Percentiles rank a stretch among this genome's conserved stretches.
phyloP scores from a whole-genome alignment of 2,329 filamentous ascomycete species.

The Colletotrichum truncatum region DNA sequence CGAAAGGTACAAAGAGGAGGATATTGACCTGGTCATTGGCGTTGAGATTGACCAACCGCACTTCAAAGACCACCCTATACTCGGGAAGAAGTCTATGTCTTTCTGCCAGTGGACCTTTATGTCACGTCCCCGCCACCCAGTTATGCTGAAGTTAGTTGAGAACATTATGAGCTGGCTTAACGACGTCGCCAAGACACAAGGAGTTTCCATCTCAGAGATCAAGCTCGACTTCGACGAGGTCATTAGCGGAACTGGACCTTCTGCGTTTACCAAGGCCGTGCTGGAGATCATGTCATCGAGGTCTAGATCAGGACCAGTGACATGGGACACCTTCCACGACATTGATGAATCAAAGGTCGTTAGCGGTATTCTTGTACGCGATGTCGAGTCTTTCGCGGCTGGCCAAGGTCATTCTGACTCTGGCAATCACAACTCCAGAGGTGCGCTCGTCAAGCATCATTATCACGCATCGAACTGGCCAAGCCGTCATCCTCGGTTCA shows the following conservation, averaged over 20 bases:
- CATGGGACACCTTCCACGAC: conserved; percentile 73
- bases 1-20: conserved; percentile 65
- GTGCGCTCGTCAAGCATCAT: conserved; percentile 76
- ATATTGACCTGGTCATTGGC: conserved; percentile 76
- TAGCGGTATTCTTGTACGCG: conserved; percentile 71
- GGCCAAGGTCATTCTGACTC: conserved; percentile 79
- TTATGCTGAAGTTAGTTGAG: conserved; percentile 75
- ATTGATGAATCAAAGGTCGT: conserved; percentile 73
- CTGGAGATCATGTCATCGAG: conserved; percentile 67
- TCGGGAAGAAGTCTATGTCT: conserved; percentile 73
- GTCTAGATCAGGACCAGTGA: conserved; percentile 45
- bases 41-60: conserved; percentile 77
- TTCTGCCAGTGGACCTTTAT: conserved; percentile 84
- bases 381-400: conserved; percentile 77
- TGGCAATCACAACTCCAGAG: conserved; percentile 72
- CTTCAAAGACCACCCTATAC: conserved; percentile 69
- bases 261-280: conserved; percentile 73
- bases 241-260: conserved; percentile 77
- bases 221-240: conserved; percentile 76
- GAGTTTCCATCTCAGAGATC: conserved; percentile 67
- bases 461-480: conserved; percentile 81
- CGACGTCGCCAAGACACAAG: conserved; percentile 66
- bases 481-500: conserved; percentile 70
- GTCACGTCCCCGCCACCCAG: conserved; percentile 71
- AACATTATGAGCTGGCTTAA: conserved; percentile 75